Conservation (phyloP, 208 protist genomes). For the Acanthamoeba royreba region DNA sequence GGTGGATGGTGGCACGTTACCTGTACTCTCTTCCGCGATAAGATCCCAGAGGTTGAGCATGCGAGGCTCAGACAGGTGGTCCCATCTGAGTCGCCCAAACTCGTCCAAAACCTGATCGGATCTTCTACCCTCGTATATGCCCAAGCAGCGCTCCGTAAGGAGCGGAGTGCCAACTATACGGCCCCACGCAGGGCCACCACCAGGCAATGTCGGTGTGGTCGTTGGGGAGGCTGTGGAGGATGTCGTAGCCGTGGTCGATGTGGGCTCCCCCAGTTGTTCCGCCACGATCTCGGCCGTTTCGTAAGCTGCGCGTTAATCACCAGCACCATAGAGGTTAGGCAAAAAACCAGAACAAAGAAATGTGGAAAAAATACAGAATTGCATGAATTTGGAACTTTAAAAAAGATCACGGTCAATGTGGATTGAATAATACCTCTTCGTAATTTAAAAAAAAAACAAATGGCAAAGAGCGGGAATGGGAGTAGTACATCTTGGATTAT, state of each 20-base stretch:
- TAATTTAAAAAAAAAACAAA: no score
- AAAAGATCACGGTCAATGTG: neutral
- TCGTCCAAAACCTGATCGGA: neutral
- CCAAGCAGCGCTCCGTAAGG: neutral
- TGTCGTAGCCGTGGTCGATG: neutral
- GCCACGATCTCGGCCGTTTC: neutral
- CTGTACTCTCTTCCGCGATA: neutral
- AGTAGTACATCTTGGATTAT: neutral
- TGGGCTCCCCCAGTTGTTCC: neutral
- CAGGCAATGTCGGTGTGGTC: neutral
- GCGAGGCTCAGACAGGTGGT: neutral
- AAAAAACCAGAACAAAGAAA: neutral
- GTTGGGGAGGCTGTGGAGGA: neutral
- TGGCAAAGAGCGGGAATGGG: no score
- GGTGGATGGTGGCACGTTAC: neutral
- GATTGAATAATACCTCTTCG: no score
- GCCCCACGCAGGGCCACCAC: neutral
- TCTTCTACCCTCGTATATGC: neutral
- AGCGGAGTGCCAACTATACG: neutral
- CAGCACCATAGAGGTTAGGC: neutral
- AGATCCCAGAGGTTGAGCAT: conserved; percentile 4
- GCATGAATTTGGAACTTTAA: neutral
- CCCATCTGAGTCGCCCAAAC: neutral
- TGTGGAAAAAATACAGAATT: neutral
- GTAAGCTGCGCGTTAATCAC: neutral